Percentiles rank a stretch among this genome's conserved stretches.
Evolutionary conservation across 352 stramenopile genomes (phyloP).

Genomic region (Pythium dissimile): DNA sequence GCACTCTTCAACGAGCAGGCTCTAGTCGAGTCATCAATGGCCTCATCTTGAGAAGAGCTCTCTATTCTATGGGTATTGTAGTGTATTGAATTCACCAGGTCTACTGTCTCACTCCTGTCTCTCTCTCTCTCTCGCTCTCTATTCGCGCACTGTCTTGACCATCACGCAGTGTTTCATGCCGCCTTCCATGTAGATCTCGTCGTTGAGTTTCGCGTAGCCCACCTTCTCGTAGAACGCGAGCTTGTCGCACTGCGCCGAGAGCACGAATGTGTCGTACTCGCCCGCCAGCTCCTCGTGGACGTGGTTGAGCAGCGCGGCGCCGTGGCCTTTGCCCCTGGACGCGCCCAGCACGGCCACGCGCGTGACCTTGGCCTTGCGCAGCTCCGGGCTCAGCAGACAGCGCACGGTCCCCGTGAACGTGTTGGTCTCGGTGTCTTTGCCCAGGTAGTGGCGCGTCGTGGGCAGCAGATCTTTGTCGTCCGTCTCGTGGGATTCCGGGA

Average conservation of each 20-base stretch:
- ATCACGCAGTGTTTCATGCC: conserved; percentile 38
- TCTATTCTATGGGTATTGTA: no score
- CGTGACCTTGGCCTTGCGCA: conserved; percentile 39
- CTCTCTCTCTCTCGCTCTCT: no score
- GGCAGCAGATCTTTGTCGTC: conserved; percentile 38
- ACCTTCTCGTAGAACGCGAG: conserved; percentile 58
- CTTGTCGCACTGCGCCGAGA: conserved; percentile 42
- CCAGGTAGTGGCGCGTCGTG: conserved; percentile 44
- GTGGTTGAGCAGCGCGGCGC: conserved; percentile 29
- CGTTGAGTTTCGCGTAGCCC: conserved; percentile 38
- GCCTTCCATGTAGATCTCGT: conserved; percentile 54
- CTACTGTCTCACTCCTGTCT: no score
- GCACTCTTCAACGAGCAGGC: no score
- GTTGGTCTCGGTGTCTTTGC: conserved; percentile 36
- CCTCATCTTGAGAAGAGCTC: no score
- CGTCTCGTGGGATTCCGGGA: conserved; percentile 30
- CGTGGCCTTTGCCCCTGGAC: conserved; percentile 45
- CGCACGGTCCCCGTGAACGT: conserved; percentile 41
- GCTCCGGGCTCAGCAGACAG: conserved; percentile 23
- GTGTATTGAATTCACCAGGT: no score
- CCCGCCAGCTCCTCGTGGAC: conserved; percentile 27
- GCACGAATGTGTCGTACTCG: conserved; percentile 27
- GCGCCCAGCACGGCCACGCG: conserved; percentile 43
- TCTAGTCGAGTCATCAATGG: no score
- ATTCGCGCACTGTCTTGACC: no score